Base-by-base conservation (phyloP, 148 eudicot genomes). In the Amaranthus hypochondriacus region DNA sequence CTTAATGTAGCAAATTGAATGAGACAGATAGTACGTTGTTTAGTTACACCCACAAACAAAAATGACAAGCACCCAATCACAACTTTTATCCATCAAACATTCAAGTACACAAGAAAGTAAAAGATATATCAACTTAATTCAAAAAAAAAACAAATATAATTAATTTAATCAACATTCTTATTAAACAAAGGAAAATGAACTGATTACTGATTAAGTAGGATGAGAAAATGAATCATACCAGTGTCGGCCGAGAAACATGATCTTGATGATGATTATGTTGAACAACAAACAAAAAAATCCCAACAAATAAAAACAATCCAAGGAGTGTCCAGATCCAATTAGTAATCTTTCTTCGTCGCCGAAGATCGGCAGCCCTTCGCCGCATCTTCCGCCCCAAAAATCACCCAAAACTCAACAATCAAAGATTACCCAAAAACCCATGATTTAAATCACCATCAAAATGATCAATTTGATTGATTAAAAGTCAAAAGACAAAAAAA, bases 261-360 rank as follows among this genome's bases (percentile, higher is more conserved):
- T 86, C 86, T 42, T 84, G 81, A 56, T 81, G 77, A 70, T 90
- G 84, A 73, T 83, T 77, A 71, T 90, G 96, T 68, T 86, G 96
- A 84, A 90, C 80, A 79, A 86, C 81, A 76, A 90, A 86, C 71
- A 90, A 69, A 65, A 83, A 67, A 68, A 88, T 75, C 56, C 86
- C 97, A 55, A 81, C 93, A 83, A 90, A 14, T 48, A 79, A 77
- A 51, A 90, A 82, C 71, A 87, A 47, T 48, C 82, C 86, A 65
- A 92, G 81, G 48, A 92, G 81, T 55, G 73, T 75, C 93, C 96
- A 90, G 91, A 92, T 92, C 97, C 96, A 88, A 78, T 83, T 83
- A 9, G 88, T 70, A 6, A 86, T 76, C 79, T 89, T 79, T 84
- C 86, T 80, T 60, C 96, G 77, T 88, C 97, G 95, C 90, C 95